These are phyloP conservation scores for Pichia sorboxylosa DNA, from an alignment of 1,139 yeast species.

Conservation along the genomic window DNA sequence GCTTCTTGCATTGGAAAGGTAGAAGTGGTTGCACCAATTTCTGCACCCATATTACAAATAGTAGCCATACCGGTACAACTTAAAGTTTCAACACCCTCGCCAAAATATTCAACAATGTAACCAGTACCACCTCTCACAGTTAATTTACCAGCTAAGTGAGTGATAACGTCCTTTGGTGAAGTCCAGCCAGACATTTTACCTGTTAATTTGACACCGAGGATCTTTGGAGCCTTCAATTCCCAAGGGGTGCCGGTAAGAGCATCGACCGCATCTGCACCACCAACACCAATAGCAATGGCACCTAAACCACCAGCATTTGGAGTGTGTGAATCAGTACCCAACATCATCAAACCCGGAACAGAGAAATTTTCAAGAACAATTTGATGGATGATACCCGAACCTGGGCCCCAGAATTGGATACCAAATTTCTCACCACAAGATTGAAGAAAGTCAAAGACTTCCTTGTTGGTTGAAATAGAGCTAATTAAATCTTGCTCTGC, in stretches of 20 bases:
- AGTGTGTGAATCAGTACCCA: conserved; percentile 95
- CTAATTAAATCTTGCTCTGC: conserved; percentile 64
- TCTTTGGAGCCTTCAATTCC: conserved; percentile 95
- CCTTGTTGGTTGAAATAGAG: conserved; percentile 77
- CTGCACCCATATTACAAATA: conserved; percentile 99
- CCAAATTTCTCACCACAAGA: conserved; percentile 89
- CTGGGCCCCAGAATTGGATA: conserved; percentile 98
- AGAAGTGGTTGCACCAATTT: conserved; percentile 96
- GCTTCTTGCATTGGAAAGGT: conserved; percentile 92
- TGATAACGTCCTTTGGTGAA: conserved; percentile 91
- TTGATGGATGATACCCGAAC: conserved; percentile 96
- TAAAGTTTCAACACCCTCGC: conserved; percentile 76
- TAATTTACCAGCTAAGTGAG: conserved; percentile 75
- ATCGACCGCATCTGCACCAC: conserved; percentile 98
- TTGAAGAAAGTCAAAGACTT: conserved; percentile 85
- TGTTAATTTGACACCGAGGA: conserved; percentile 82
- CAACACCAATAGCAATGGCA: conserved; percentile 95
- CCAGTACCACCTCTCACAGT: conserved; percentile 99
- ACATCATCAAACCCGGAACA: conserved; percentile 90
- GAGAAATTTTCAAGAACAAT: conserved; percentile 91
- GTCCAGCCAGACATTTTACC: conserved; percentile 87
- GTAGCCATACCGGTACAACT: conserved; percentile 99
- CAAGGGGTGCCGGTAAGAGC: conserved; percentile 96
- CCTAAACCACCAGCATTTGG: conserved; percentile 98
- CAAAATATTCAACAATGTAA: conserved; percentile 86